Conservation (phyloP, 495 filamentous ascomycete species). For the Aspergillus saccharolyticus region DNA sequence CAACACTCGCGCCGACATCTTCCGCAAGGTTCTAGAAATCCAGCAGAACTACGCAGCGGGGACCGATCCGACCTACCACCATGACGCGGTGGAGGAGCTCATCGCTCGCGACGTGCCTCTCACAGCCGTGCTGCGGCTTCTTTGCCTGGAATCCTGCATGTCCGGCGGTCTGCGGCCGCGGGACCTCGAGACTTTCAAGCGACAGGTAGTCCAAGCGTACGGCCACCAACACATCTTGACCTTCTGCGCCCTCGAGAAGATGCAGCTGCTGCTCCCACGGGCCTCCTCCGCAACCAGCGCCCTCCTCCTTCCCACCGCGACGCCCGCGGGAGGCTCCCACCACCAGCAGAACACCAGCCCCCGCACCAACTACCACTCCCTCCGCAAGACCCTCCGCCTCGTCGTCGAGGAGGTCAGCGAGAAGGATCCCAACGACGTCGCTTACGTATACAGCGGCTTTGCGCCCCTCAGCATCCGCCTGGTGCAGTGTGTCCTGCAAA, state of each 20-base stretch:
- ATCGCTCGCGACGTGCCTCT: slow-evolving; percentile 80
- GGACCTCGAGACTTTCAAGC: slow-evolving; percentile 85
- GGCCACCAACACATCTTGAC: slow-evolving; percentile 92
- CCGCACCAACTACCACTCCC: slow-evolving; percentile 71
- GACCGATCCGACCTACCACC: slow-evolving; percentile 78
- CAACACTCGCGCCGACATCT: slow-evolving; percentile 79
- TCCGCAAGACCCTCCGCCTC: slow-evolving; percentile 78
- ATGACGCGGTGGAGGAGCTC: slow-evolving; percentile 87
- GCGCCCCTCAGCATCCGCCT: slow-evolving; percentile 89
- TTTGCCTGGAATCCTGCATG: slow-evolving; percentile 89
- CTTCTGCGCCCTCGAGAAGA: slow-evolving; percentile 81
- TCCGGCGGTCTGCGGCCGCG: slow-evolving; percentile 79
- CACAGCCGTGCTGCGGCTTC: slow-evolving; percentile 70
- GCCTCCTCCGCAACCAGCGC: slow-evolving; percentile 58
- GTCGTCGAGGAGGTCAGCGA: slow-evolving; percentile 97
- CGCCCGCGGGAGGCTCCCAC: slow-evolving; percentile 26
- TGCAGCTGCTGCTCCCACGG: slow-evolving; percentile 73
- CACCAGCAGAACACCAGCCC: background rate
- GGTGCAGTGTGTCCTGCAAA: slow-evolving; percentile 93
- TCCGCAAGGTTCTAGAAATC: slow-evolving; percentile 81
- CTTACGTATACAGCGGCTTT: slow-evolving; percentile 96
- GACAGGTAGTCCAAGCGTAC: slow-evolving; percentile 84
- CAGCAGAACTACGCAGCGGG: slow-evolving; percentile 96
- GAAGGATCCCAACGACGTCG: slow-evolving; percentile 91
- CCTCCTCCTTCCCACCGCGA: slow-evolving; percentile 59